These are phyloP conservation scores for Candida caryicola DNA, from an alignment of 805 yeast genomes.

Conservation along the genomic window DNA sequence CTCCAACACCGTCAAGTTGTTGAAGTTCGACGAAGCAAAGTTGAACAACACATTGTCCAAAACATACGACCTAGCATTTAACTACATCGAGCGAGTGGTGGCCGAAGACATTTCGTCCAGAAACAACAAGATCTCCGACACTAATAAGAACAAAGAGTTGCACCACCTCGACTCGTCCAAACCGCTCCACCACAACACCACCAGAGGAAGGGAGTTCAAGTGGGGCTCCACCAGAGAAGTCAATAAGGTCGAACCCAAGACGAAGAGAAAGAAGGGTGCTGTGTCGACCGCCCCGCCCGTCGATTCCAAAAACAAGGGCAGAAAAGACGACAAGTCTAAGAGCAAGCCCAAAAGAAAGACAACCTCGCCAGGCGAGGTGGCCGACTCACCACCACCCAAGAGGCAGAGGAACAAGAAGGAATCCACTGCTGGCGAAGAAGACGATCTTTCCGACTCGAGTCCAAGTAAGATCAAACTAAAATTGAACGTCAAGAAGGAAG, in stretches of 20 bases:
- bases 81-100: conserved; percentile 35
- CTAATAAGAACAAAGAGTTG: conserved; percentile 20
- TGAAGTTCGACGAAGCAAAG: conserved; percentile 14
- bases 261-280: conserved; percentile 10
- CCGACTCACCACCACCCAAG: background rate
- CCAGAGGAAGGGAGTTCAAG: conserved; percentile 24
- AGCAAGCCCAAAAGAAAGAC: conserved; percentile 1
- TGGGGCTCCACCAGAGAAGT: conserved; percentile 28
- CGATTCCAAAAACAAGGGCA: background rate
- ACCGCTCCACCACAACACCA: conserved; percentile 21
- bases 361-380: conserved; percentile 1
- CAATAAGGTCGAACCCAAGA: conserved; percentile 14
- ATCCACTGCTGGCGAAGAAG: background rate
- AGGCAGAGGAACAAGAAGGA: background rate
- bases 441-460: conserved; percentile 1
- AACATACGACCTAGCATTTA: conserved; percentile 25
- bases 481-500: conserved; percentile 9
- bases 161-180: conserved; percentile 14
- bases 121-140: conserved; percentile 17
- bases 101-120: conserved; percentile 33
- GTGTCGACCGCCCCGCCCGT: background rate
- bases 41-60: conserved; percentile 14
- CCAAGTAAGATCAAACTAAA: conserved; percentile 3
- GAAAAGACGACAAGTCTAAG: background rate
- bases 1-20: conserved; percentile 10